These are phyloP conservation scores for Balansia obtecta DNA, from an alignment of 2,329 filamentous ascomycete species.

Conservation along the genomic window DNA sequence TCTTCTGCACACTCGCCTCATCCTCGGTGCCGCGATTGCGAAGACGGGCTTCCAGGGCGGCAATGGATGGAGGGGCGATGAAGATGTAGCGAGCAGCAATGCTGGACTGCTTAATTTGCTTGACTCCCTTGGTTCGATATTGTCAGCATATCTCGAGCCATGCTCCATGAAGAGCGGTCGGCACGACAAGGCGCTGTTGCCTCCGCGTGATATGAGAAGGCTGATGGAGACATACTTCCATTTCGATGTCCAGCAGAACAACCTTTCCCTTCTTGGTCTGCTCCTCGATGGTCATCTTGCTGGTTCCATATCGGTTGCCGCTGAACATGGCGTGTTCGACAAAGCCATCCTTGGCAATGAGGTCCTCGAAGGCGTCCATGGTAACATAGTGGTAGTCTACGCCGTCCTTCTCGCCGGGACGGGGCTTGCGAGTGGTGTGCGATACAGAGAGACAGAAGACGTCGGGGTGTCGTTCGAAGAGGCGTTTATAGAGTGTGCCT, in stretches of 20 bases:
- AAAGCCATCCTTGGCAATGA: conserved; percentile 60
- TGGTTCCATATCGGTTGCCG: conserved; percentile 79
- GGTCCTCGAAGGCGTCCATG: conserved; percentile 51
- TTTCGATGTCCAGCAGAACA: conserved; percentile 89
- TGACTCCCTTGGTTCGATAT: conserved; percentile 49
- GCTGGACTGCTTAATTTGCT: conserved; percentile 72
- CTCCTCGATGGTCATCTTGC: conserved; percentile 64
- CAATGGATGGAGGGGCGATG: conserved; percentile 65
- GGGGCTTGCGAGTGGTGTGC: conserved; percentile 71
- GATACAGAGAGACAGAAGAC: conserved; percentile 45
- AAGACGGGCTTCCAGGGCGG: conserved; percentile 61
- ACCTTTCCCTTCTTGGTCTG: conserved; percentile 58
- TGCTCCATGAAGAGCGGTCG: neutral
- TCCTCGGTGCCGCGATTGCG: conserved; percentile 67
- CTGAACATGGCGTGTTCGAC: conserved; percentile 81
- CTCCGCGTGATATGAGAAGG: too few species aligned
- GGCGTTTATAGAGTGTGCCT: conserved; percentile 62
- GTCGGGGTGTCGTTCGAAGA: conserved; percentile 46
- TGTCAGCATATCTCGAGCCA: neutral
- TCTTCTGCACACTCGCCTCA: conserved; percentile 57
- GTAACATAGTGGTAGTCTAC: conserved; percentile 71
- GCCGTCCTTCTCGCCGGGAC: conserved; percentile 62
- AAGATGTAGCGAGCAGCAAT: conserved; percentile 74
- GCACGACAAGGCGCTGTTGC: neutral
- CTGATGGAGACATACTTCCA: conserved; percentile 51